phyloP scores from a whole-genome alignment of 306 rosid genomes.

The Pterocarpus santalinus region DNA sequence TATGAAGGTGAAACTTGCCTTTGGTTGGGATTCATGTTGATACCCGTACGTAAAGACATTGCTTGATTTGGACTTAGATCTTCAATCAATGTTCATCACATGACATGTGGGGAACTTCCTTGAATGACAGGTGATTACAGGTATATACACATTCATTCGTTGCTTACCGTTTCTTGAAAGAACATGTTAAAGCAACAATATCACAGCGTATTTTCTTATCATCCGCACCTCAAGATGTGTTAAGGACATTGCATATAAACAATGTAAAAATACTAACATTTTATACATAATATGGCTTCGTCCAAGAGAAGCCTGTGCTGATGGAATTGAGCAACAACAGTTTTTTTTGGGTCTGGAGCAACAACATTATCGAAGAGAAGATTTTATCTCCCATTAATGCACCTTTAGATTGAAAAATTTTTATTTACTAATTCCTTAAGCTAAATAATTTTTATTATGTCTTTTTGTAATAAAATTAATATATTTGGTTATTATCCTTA shows the following conservation, averaged over 20 bases:
- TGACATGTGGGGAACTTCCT: not conserved
- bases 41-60: not conserved
- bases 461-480: too few relatives aligned
- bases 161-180: not conserved
- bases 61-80: not conserved
- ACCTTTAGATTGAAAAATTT: too few relatives aligned
- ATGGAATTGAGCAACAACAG: constrained; percentile 3
- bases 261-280: too few relatives aligned
- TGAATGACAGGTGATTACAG: not conserved
- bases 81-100: not conserved
- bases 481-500: too few relatives aligned
- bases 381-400: not conserved
- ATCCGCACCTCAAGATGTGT: not conserved
- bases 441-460: too few relatives aligned
- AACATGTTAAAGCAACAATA: not conserved
- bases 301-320: not conserved
- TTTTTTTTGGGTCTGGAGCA: too few relatives aligned
- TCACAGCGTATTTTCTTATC: not conserved
- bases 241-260: not conserved
- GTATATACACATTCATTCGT: not conserved
- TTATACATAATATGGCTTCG: too few relatives aligned
- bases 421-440: too few relatives aligned
- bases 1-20: not conserved
- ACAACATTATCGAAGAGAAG: too few relatives aligned
- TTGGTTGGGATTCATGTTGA: not conserved